These are phyloP conservation scores for Candida tammaniensis DNA, from an alignment of 805 yeast genomes.

Conservation along the genomic window DNA sequence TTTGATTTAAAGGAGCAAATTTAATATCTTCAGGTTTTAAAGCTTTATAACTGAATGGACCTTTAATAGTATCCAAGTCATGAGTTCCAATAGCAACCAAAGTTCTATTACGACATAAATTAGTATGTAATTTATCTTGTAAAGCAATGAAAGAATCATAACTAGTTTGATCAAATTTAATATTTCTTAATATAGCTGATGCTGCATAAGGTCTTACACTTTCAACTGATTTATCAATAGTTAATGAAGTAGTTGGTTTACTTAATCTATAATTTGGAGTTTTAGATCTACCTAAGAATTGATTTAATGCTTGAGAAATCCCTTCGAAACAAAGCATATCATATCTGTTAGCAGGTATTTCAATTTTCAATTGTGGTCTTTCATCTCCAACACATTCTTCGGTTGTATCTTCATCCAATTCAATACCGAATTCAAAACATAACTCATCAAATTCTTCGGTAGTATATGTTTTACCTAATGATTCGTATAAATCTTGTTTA, in stretches of 20 bases:
- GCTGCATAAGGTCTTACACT: conserved; percentile 89
- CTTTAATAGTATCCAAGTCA: conserved; percentile 75
- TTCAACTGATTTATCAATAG: conserved; percentile 72
- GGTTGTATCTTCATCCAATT: conserved; percentile 95
- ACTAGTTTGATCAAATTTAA: conserved; percentile 75
- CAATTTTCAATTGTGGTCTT: conserved; percentile 96
- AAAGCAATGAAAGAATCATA: conserved; percentile 93
- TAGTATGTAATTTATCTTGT: conserved; percentile 94
- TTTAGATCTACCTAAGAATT: conserved; percentile 68
- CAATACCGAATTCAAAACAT: conserved; percentile 96
- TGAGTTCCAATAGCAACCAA: conserved; percentile 99
- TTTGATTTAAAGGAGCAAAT: conserved; percentile 74
- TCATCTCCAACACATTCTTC: conserved; percentile 69
- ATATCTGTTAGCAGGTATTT: conserved; percentile 97
- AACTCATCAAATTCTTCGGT: conserved; percentile 94
- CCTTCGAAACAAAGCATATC: conserved; percentile 99
- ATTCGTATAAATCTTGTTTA: conserved; percentile 83
- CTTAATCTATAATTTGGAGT: conserved; percentile 69
- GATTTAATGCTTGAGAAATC: conserved; percentile 90
- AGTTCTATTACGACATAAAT: conserved; percentile 95
- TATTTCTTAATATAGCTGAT: conserved; percentile 86
- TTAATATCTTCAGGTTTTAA: conserved; percentile 71
- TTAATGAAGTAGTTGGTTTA: conserved; percentile 59
- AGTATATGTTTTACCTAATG: conserved; percentile 60
- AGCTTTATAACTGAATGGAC: conserved; percentile 88